Base-by-base conservation (phyloP, 2,329 filamentous ascomycete genomes). In the Hypoxylon sp. region DNA sequence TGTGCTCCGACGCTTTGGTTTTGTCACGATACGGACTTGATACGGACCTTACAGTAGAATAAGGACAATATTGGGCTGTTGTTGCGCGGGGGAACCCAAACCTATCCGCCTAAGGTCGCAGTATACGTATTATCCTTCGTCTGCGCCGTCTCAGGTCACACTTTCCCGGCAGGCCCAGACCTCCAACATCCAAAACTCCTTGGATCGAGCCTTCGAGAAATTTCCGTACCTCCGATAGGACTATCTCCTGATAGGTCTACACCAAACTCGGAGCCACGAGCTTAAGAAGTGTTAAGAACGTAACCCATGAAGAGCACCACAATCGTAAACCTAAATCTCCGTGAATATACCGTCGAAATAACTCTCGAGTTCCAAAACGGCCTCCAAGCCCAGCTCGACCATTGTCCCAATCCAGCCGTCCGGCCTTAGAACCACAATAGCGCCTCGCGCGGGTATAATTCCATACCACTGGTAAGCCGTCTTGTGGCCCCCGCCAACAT, bases 351-450 rank as follows among this genome's bases (percentile, higher is more conserved):
- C 1, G 14, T 14, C 8, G 59, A 71, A 74, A 71, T 68, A 74
- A 2, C 4, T 19, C 46, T 67, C 59, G 22, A 71, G 47, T 31
- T 66, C 61, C 3, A 13, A 17, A 13, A 48, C 24, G 5, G 61
- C 44, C 6, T 35, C 48, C 0, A 10, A 4, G 2, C 35, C 24
- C 14, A 72, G 48, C 42, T 33, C 26, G 6, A 67, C 42, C 64
- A 72, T 66, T 0, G 66, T 68, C 3, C 65, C 71, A 42, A 76
- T 71, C 73, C 74, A 76, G 26, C 75, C 75, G 47, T 76, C 75
- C 1, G 75, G 75, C 14, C 75, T 68, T 37, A 75, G 33, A 3
- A 76, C 67, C 13, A 73, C 63, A 26, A 76, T 39, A 17, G 70
- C 71, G 4, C 75, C 74, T 2, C 46, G 48, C 3, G 11, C 29